A percentile compares a stretch with the other conserved stretches of the same genome.
Evolutionary conservation across 73 alveolate genomes (phyloP).

Genomic region (Effrenium voratum): DNA sequence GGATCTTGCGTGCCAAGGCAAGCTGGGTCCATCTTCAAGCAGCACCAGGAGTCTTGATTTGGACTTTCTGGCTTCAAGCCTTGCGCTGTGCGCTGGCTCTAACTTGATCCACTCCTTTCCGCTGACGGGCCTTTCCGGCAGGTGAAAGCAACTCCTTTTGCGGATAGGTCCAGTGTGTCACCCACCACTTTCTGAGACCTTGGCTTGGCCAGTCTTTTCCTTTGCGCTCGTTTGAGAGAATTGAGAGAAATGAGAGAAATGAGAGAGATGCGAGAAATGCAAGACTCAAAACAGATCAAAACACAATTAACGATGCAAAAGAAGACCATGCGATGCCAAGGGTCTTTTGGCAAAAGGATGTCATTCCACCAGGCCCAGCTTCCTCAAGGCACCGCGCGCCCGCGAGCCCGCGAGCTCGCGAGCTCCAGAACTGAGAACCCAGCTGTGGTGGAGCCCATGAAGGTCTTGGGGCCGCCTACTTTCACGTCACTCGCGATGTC

Average conservation of each 20-base stretch:
- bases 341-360: slow-evolving; percentile 40
- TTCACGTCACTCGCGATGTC: slow-evolving; percentile 29
- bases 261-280: too few relatives aligned
- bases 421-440: not conserved
- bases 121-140: slow-evolving; percentile 83
- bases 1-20: not conserved
- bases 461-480: slow-evolving; percentile 31
- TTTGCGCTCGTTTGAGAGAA: too few relatives aligned
- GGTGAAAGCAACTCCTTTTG: slow-evolving; percentile 62
- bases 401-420: not conserved
- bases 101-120: not conserved
- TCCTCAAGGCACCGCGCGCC: not conserved
- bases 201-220: too few relatives aligned
- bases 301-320: too few relatives aligned
- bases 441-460: slow-evolving; percentile 5
- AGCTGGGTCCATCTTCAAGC: slow-evolving; percentile 64
- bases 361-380: slow-evolving; percentile 11
- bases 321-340: slow-evolving; percentile 23
- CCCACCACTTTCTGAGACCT: slow-evolving; percentile 57
- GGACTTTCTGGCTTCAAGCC: slow-evolving; percentile 93
- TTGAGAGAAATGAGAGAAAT: too few relatives aligned
- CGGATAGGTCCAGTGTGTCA: slow-evolving; percentile 37
- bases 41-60: slow-evolving; percentile 91
- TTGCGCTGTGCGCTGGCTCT: not conserved
- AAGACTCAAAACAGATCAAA: too few relatives aligned